phyloP scores from a whole-genome alignment of 768 basidiomycete genomes.

The Leccinum longicurvipes region DNA sequence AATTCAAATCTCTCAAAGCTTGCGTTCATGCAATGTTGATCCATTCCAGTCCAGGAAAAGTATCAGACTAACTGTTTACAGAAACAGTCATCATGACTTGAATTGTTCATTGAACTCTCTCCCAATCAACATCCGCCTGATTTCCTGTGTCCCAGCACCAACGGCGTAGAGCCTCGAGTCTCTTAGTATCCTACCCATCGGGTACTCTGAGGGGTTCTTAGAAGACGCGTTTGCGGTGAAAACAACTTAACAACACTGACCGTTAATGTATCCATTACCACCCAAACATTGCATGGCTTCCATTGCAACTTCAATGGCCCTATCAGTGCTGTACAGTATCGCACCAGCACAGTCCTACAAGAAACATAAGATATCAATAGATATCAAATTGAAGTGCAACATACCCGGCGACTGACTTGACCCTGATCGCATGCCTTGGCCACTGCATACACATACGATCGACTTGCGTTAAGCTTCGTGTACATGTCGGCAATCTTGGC shows the following conservation, averaged over 20 bases:
- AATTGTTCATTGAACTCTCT: conserved; percentile 84
- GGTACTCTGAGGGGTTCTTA: conserved; percentile 63
- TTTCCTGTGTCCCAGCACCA: conserved; percentile 97
- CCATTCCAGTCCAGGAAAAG: neutral
- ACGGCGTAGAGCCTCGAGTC: conserved; percentile 90
- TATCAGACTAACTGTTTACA: neutral
- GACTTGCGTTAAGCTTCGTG: conserved; percentile 83
- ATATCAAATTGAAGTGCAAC: conserved; percentile 23
- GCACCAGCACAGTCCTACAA: conserved; percentile 86
- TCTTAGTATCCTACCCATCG: conserved; percentile 80
- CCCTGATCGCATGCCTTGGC: conserved; percentile 84
- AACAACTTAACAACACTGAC: conserved; percentile 36
- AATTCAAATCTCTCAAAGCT: neutral
- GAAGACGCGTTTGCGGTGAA: neutral
- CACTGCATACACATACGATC: conserved; percentile 92
- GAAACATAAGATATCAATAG: conserved; percentile 6
- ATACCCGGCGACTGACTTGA: conserved; percentile 70
- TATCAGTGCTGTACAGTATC: conserved; percentile 90
- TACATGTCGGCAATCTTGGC: conserved; percentile 93
- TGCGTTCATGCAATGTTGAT: neutral
- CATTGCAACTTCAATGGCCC: conserved; percentile 84
- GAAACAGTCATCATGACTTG: conserved; percentile 18
- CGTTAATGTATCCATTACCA: conserved; percentile 95
- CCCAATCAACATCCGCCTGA: conserved; percentile 90
- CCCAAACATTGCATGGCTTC: conserved; percentile 94